Conservation (phyloP, 257 asterid genomes). For the Solanum etuberosum region DNA sequence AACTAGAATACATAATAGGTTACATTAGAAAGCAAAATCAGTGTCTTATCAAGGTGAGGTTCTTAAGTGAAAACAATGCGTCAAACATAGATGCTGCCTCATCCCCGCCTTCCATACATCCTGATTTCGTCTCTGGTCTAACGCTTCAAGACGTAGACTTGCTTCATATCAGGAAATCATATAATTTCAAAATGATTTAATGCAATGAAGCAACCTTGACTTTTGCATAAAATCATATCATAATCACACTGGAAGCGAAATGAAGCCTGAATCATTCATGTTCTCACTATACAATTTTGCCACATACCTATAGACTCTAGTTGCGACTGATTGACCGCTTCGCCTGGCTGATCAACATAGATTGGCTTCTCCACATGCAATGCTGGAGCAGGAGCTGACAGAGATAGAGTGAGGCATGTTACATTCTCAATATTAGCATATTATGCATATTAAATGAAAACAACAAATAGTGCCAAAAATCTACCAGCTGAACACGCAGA, state of each 20-base stretch:
- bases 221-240: not conserved
- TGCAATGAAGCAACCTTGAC: not conserved
- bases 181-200: not conserved
- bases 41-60: not conserved
- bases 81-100: not conserved
- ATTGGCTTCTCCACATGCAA: slow-evolving; percentile 28
- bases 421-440: not conserved
- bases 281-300: not conserved
- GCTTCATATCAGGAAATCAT: not conserved
- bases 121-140: not conserved
- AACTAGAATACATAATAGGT: not conserved
- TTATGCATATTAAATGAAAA: not conserved
- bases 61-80: not conserved
- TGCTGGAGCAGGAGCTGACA: slow-evolving; percentile 30
- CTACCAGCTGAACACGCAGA: not conserved
- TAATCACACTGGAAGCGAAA: not conserved
- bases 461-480: not conserved
- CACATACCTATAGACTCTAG: slow-evolving; percentile 53
- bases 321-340: slow-evolving; percentile 49
- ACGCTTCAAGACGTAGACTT: not conserved
- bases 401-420: not conserved
- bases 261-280: not conserved
- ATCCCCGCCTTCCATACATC: not conserved
- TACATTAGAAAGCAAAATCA: not conserved
- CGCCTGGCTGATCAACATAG: slow-evolving; percentile 38